These are phyloP conservation scores for Klebsormidium nitens DNA, from an alignment of 139 green algal species.

Conservation along the genomic window DNA sequence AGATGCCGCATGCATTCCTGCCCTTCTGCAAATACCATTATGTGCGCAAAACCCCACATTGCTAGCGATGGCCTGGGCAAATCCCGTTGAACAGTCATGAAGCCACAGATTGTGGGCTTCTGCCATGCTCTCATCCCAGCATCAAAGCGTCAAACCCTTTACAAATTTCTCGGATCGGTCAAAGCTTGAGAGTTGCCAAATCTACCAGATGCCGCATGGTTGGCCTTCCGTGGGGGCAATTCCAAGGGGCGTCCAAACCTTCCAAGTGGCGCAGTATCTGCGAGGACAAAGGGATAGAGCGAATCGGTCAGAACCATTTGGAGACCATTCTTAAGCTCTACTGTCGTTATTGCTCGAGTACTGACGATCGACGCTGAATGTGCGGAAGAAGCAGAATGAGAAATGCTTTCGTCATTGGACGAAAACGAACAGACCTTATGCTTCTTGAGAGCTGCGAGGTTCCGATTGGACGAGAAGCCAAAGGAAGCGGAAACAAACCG, in stretches of 20 bases:
- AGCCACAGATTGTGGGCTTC: too few relatives aligned
- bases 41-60: too few relatives aligned
- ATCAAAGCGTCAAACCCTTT: too few relatives aligned
- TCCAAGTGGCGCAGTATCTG: slow-evolving; percentile 66
- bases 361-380: background rate
- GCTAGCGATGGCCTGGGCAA: too few relatives aligned
- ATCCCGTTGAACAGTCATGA: too few relatives aligned
- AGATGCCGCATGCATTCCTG: too few relatives aligned
- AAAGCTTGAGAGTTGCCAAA: slow-evolving; percentile 17
- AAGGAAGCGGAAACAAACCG: too few relatives aligned
- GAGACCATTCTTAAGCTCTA: slow-evolving; percentile 3
- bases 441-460: background rate
- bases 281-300: slow-evolving; percentile 6
- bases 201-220: slow-evolving; percentile 89
- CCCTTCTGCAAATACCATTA: too few relatives aligned
- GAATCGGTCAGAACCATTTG: background rate
- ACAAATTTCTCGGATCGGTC: too few relatives aligned
- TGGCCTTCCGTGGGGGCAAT: slow-evolving; percentile 93
- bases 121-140: too few relatives aligned
- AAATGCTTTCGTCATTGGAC: background rate
- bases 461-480: background rate
- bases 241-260: slow-evolving; percentile 80
- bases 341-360: slow-evolving; percentile 2
- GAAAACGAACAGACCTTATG: slow-evolving; percentile 8
- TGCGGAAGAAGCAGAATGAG: background rate